phyloP scores from a whole-genome alignment of 2,329 filamentous ascomycete genomes.

The Neonectria magnoliae region DNA sequence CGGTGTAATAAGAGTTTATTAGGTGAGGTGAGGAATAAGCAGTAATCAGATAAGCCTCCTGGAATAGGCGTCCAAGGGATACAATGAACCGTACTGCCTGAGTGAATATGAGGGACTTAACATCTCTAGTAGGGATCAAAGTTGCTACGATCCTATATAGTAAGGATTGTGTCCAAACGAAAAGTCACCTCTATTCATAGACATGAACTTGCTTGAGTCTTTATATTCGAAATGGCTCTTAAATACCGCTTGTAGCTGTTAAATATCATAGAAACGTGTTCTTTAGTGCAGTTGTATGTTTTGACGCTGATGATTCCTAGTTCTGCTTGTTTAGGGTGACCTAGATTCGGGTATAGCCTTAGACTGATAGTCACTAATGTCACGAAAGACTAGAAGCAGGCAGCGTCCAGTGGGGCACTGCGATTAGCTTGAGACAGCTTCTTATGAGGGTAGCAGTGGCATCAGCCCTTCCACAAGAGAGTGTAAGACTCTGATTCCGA shows the following conservation, averaged over 20 bases:
- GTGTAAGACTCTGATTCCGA: background rate
- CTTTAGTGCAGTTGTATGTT: conserved; percentile 10
- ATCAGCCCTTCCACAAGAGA: conserved; percentile 7
- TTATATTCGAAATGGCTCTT: too few relatives aligned
- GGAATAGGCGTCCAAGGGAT: too few relatives aligned
- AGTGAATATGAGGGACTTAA: too few relatives aligned
- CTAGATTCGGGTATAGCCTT: background rate
- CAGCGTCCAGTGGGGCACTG: background rate
- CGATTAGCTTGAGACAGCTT: background rate
- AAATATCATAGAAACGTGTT: conserved; percentile 5
- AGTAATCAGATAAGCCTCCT: too few relatives aligned
- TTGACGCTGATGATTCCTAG: conserved; percentile 3
- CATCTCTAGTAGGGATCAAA: too few relatives aligned
- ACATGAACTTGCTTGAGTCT: too few relatives aligned
- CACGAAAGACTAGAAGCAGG: conserved; percentile 1
- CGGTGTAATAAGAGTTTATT: too few relatives aligned
- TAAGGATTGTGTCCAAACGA: too few relatives aligned
- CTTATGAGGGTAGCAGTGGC: conserved; percentile 3
- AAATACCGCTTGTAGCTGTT: background rate
- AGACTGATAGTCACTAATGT: background rate
- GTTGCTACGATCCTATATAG: too few relatives aligned
- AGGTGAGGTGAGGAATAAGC: too few relatives aligned
- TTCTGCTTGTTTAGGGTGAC: conserved; percentile 3
- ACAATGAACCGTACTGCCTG: too few relatives aligned
- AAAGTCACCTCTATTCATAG: too few relatives aligned